Base-by-base conservation (phyloP, 2,329 filamentous ascomycete genomes). In the Aureobasidium namibiae region DNA sequence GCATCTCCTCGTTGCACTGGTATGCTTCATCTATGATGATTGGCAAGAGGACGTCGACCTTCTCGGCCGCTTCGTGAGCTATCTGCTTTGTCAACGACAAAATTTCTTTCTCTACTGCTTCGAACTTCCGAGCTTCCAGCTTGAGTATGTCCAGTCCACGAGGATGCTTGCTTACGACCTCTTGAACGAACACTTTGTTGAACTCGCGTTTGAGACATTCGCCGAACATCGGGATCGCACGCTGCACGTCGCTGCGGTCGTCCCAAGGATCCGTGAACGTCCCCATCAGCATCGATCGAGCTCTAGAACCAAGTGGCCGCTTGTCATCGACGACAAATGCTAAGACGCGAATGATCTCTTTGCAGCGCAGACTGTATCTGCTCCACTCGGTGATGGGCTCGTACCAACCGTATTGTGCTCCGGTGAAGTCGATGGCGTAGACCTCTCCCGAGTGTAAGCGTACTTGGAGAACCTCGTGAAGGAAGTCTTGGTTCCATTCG, bases 341-440 rank as follows among this genome's bases (percentile, higher is more conserved):
- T 42, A 24, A 3, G 4, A 18, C n/a, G 7, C 16, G 8, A 14
- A 24, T 36, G 2, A 24, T 6, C 39, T 44, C 29, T 1, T 4
- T 13, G 13, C 39, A 56, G 3, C 42, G 57, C 10, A 34, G 13
- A 1, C 54, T 6, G 52, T 57, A 64, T 1, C 60, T 36, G 0
- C 33, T 14, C 21, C 60, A 61, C 1, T 11, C 36, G 11, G 56
- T 21, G 13, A 66, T 24, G 4, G 61, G 31, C 6, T 61, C 44
- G 36, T 58, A 53, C 29, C 50, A 59, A n/a, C 63, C 63, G 26
- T 60, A 64, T 56, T 66, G 64, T 1, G 62, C 60, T 2, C 64
- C 63, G 21, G 61, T 50, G 7, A 62, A 13, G 18, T 66, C 64
- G 2, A 65, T 10, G 2, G 59, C 60, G 44, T 61, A 65, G 2